Conservation (phyloP, 2,329 filamentous ascomycete genomes). For the Pseudogymnoascus verrucosus region DNA sequence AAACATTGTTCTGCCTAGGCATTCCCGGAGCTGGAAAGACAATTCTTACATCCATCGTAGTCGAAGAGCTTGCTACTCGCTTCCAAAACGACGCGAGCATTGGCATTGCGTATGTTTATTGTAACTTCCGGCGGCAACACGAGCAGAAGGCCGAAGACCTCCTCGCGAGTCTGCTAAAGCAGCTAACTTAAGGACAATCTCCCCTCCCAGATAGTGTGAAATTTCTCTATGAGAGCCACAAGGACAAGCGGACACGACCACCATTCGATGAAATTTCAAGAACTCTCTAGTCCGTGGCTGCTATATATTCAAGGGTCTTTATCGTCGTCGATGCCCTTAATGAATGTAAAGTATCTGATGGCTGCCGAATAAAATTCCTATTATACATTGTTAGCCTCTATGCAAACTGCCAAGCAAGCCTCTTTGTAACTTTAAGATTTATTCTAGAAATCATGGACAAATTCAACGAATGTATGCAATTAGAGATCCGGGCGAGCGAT, state of each 20-base stretch:
- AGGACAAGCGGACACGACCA: slow-evolving; percentile 18
- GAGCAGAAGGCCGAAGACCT: slow-evolving; percentile 22
- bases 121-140: slow-evolving; percentile 19
- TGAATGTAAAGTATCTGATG: slow-evolving; percentile 11
- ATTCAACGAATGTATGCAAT: too few species aligned
- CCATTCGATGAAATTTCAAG: slow-evolving; percentile 18
- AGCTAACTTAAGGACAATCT: slow-evolving; percentile 20
- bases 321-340: slow-evolving; percentile 11
- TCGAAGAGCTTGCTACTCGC: not conserved
- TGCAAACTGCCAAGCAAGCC: too few species aligned
- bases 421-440: too few species aligned
- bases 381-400: too few species aligned
- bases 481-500: too few species aligned
- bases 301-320: slow-evolving; percentile 16
- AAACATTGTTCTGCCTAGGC: slow-evolving; percentile 4
- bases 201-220: slow-evolving; percentile 16
- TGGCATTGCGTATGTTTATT: slow-evolving; percentile 23
- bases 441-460: too few species aligned
- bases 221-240: slow-evolving; percentile 22
- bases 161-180: slow-evolving; percentile 27
- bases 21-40: slow-evolving; percentile 15
- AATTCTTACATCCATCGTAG: slow-evolving; percentile 10
- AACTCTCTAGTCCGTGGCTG: slow-evolving; percentile 17
- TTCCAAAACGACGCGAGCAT: slow-evolving; percentile 10
- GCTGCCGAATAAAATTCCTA: not conserved